Evolutionary conservation across 2,329 filamentous ascomycete genomes (phyloP).

Genomic region (Fusarium fujikuroi): DNA sequence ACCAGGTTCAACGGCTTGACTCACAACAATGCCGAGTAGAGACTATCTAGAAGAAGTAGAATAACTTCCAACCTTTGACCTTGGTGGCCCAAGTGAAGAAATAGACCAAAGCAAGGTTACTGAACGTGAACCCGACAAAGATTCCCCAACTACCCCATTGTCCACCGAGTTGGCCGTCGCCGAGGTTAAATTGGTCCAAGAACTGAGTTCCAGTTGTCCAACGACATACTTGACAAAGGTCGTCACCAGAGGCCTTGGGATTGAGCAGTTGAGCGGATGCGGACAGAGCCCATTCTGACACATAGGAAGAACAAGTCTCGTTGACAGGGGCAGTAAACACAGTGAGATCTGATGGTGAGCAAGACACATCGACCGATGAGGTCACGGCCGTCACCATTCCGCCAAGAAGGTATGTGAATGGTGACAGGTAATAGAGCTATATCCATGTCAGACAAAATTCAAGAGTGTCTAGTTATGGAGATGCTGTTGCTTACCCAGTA

Average conservation of each 20-base stretch:
- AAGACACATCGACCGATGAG: background rate
- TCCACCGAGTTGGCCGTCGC: background rate
- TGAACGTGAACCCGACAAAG: background rate
- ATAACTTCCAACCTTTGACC: background rate
- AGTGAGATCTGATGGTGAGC: background rate
- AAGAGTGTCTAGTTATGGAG: too few species aligned
- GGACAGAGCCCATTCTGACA: background rate
- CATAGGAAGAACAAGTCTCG: background rate
- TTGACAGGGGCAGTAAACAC: background rate
- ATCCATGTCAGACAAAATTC: background rate
- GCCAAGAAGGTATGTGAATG: background rate
- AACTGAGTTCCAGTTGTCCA: background rate
- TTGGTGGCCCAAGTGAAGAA: background rate
- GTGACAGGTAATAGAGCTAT: background rate
- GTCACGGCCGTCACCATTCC: background rate
- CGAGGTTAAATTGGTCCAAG: background rate
- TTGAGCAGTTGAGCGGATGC: background rate
- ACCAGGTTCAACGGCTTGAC: background rate
- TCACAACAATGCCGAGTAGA: accelerated
- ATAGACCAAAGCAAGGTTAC: background rate
- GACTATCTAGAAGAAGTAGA: background rate
- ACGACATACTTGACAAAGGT: background rate
- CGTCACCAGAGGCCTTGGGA: background rate
- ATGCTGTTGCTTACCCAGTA: background rate
- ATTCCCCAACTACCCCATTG: background rate